phyloP scores from a whole-genome alignment of 805 yeast species.

The Myxozyma neglecta region DNA sequence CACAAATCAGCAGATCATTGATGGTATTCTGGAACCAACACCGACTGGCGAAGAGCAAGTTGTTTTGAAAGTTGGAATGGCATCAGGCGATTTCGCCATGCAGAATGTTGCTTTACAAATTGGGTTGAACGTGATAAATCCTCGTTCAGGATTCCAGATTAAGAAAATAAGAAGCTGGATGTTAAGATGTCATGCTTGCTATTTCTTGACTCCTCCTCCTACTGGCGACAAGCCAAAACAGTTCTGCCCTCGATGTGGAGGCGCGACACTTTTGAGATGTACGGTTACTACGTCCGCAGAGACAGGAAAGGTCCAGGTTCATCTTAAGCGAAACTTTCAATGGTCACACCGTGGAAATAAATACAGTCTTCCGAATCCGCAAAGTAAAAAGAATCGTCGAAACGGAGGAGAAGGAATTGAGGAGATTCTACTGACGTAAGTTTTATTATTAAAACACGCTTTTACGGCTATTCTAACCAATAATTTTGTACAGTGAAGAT shows the following conservation, averaged over 20 bases:
- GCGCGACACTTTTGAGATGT: conserved; percentile 83
- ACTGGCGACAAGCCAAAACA: conserved; percentile 65
- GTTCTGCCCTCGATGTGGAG: conserved; percentile 96
- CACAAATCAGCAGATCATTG: conserved; percentile 61
- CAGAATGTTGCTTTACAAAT: conserved; percentile 93
- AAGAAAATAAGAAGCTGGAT: conserved; percentile 84
- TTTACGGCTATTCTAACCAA: not conserved
- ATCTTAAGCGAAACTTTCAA: conserved; percentile 84
- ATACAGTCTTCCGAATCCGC: conserved; percentile 83
- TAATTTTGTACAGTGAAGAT: conserved; percentile 56
- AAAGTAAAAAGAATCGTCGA: conserved; percentile 70
- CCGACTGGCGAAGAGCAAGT: conserved; percentile 54
- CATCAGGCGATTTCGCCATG: conserved; percentile 96
- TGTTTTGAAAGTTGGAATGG: conserved; percentile 72
- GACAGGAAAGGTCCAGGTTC: conserved; percentile 82
- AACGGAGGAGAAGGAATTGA: conserved; percentile 72
- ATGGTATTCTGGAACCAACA: conserved; percentile 41
- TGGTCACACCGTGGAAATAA: conserved; percentile 89
- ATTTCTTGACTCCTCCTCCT: conserved; percentile 74
- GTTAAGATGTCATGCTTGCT: conserved; percentile 98
- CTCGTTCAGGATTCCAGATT: conserved; percentile 80
- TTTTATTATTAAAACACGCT: not conserved
- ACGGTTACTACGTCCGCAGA: conserved; percentile 56
- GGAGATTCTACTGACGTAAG: conserved; percentile 66
- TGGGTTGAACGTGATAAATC: conserved; percentile 82